Base-by-base conservation (phyloP, 164 flowering plant genomes). In the Macadamia integrifolia region DNA sequence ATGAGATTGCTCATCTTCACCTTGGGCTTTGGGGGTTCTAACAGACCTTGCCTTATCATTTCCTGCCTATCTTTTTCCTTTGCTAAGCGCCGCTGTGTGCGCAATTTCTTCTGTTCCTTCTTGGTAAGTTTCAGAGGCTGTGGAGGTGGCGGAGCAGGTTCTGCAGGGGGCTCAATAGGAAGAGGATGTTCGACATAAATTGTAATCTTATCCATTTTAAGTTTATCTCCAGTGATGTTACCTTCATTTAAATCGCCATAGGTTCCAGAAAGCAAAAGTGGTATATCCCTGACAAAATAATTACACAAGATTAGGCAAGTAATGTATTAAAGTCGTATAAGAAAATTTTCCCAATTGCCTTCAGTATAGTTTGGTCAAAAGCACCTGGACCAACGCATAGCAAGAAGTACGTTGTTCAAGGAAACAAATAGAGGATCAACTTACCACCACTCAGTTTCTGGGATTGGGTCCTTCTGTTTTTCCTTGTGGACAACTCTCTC, bases 161-260 rank as follows among this genome's bases (percentile, higher is more conserved):
- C 99, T 52, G 91, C 94, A 53, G 98, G 99, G 28, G 99, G 97
- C 71, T 92, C 99, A 63, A 94, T 92, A 6, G 99, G 99, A 55
- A 82, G 89, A 61, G 99, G 99, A 64, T 94, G 99, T 62, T 94
- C 98, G 14, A 90, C 83, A 69, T 92, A 94, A 10, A 88, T 80
- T 11, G 89, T 91, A 61, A 93, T 82, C 66, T 91, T 93, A 6
- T 90, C 97, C 78, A 75, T 81, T 74, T 87, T 90, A 61, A 93
- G 63, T 59, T 76, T 78, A 30, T 78, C 85, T 56, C 82, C 81
- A 9, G 67, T 60, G 17, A 76, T 60, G 14, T n/a, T 60, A 44
- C 76, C 85, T 59, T 81, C 84, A 43, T 11, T 66, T 1, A 81
- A 46, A 56, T 78, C 88, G 63, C 75, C 83, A 70, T 89, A 89